Percentiles rank a stretch among this genome's conserved stretches.
phyloP scores from a whole-genome alignment of 257 asterid species.

The Forsythia suspensa region DNA sequence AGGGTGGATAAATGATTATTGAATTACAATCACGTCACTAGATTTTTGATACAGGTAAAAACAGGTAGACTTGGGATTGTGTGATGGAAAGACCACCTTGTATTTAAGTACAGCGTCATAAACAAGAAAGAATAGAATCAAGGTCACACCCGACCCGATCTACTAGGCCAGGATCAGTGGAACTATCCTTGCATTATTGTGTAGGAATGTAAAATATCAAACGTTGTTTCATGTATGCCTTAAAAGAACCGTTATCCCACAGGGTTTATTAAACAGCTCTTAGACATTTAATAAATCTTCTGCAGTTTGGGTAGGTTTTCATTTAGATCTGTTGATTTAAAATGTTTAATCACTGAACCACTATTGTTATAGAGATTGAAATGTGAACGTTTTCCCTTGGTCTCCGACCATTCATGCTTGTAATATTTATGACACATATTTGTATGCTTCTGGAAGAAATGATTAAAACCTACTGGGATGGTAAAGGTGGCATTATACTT shows the following conservation, averaged over 20 bases:
- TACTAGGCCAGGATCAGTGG: neutral
- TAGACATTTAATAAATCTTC: neutral
- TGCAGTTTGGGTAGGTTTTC: neutral
- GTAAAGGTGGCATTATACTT: conserved; percentile 3
- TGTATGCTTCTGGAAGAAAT: conserved; percentile 21
- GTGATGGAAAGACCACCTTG: conserved; percentile 7
- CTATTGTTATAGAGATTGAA: conserved; percentile 17
- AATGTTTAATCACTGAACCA: conserved; percentile 1
- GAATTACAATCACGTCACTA: neutral
- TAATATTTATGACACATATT: conserved; percentile 1
- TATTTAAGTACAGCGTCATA: neutral
- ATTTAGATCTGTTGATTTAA: neutral
- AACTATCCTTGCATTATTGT: neutral
- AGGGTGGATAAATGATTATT: neutral
- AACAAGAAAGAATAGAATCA: neutral
- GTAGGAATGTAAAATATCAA: neutral
- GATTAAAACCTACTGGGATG: neutral
- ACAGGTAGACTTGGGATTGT: conserved; percentile 1
- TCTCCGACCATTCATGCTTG: conserved; percentile 12
- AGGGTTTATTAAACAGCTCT: too few species aligned
- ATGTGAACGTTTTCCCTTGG: neutral
- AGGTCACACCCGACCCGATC: neutral
- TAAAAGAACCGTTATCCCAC: too few species aligned
- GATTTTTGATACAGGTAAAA: conserved; percentile 1
- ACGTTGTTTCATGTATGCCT: too few species aligned